Percentiles rank a stretch among this genome's conserved stretches.
Conservation (phyloP, 345 rosid species). For the Populus simonii region DNA sequence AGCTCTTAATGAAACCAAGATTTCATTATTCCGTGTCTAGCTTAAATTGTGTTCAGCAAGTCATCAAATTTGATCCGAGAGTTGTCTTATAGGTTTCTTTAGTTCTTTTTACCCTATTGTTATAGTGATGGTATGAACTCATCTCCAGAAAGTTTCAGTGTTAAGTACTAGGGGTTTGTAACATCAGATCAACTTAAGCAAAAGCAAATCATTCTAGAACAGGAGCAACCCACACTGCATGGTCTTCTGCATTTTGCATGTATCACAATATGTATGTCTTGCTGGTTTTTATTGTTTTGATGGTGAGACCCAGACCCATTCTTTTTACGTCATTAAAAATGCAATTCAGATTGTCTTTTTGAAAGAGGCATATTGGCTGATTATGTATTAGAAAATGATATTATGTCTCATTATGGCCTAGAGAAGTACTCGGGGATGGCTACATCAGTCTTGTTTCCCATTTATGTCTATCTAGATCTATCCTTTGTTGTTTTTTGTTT, state of each 20-base stretch:
- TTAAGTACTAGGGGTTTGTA: not conserved
- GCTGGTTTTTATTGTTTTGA: not conserved
- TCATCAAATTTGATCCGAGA: not conserved
- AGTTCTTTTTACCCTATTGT: not conserved
- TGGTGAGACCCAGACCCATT: not conserved
- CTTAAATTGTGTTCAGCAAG: not conserved
- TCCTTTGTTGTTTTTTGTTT: not conserved
- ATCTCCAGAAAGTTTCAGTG: not conserved
- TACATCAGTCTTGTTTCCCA: not conserved
- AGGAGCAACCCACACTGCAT: not conserved
- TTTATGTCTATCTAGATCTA: not conserved
- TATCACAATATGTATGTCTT: not conserved
- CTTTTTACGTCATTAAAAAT: not conserved
- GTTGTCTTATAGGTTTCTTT: not conserved
- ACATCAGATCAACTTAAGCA: not conserved
- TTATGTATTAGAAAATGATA: not conserved
- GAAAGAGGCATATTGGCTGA: not conserved
- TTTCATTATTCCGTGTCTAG: not conserved
- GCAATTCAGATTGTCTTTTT: not conserved
- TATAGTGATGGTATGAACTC: not conserved
- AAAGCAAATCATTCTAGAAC: conserved; percentile 2
- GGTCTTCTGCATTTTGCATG: not conserved
- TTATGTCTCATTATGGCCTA: not conserved
- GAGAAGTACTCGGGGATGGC: not conserved
- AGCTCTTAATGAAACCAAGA: not conserved